These are phyloP conservation scores for Trametes sp. DNA, from an alignment of 1,284 basidiomycete species.

Conservation along the genomic window DNA sequence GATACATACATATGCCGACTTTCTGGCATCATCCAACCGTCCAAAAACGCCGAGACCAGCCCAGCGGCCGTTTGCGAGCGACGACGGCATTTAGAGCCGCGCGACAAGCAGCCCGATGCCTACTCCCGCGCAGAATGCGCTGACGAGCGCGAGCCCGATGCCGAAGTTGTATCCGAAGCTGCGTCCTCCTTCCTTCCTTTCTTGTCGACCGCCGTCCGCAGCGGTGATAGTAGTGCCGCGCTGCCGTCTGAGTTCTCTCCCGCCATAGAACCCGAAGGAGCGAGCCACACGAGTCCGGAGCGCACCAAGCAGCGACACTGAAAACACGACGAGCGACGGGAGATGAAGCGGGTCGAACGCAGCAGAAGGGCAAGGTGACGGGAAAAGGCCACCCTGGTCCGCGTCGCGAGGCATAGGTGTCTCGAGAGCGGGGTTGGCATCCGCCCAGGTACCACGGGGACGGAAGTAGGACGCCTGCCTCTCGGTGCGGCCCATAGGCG, in stretches of 20 bases:
- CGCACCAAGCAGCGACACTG: constrained; percentile 53
- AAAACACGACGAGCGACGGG: constrained; percentile 54
- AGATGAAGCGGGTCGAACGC: constrained; percentile 57
- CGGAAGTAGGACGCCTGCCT: constrained; percentile 14
- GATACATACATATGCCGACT: too few species aligned
- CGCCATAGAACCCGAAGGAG: constrained; percentile 15
- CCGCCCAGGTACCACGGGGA: background rate
- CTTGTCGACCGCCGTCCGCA: background rate
- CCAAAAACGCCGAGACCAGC: background rate
- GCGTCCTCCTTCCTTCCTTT: constrained; percentile 5
- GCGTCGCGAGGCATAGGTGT: constrained; percentile 7
- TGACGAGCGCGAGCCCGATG: constrained; percentile 39
- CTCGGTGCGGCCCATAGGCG: background rate
- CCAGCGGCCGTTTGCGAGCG: background rate
- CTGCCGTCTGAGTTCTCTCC: too few species aligned
- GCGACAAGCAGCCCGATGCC: constrained; percentile 41
- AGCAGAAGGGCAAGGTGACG: constrained; percentile 32
- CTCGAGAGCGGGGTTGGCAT: background rate
- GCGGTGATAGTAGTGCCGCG: background rate
- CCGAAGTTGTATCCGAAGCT: constrained; percentile 35
- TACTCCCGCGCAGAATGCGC: constrained; percentile 47
- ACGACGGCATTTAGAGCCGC: constrained; percentile 15
- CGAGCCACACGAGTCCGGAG: constrained; percentile 36
- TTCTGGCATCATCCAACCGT: background rate
- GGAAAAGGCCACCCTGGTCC: constrained; percentile 12